Base-by-base conservation (phyloP, 2,329 filamentous ascomycete genomes). In the Aspergillus fumigatus region DNA sequence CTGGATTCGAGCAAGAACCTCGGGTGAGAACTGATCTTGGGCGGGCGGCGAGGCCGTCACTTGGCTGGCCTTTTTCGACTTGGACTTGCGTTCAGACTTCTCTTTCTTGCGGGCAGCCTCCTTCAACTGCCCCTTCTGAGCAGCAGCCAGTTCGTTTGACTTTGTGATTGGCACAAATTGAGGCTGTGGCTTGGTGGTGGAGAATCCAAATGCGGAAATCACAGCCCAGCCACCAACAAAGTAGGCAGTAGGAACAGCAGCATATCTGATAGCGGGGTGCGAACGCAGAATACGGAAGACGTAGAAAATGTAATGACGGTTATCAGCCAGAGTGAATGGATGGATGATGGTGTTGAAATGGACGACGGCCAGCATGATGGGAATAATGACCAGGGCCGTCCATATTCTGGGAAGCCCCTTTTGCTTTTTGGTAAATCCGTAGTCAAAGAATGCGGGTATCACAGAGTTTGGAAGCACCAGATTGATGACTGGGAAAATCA, bases 241-340 rank as follows among this genome's bases (percentile, higher is more conserved):
- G 73, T 99, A 97, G 1, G 88, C 76, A 0, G 88, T 76, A 0
- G 87, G 79, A 0, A 88, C 82, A 1, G 89, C 85, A 0, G 82
- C 73, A 65, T 91, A 92, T 38, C 87, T 87, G 52, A 90, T 74
- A 19, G 78, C 74, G 1, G 80, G 77, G 45, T 89, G 83, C 5
- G 81, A 81, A 2, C 88, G 82, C 40, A 97, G 87, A 67, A 92
- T 85, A 1, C 92, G 87, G 79, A 99, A 99, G 58, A 96, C 80
- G 76, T 99, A 99, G 74, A 99, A 99, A 72, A 96, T 88, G 77
- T 96, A 99, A 73, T 99, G 94, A 2, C 94, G 82, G 73, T 99
- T 99, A 73, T 99, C 94, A 35, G 94, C 94, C 0, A 97, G 82
- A 0, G 92, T 96, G 71, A 97, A 99, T 0, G 94, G 93, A 69